A percentile compares a stretch with the other conserved stretches of the same genome.
Evolutionary conservation across 345 rosid genomes (phyloP).

Genomic region (Camelina neglecta): DNA sequence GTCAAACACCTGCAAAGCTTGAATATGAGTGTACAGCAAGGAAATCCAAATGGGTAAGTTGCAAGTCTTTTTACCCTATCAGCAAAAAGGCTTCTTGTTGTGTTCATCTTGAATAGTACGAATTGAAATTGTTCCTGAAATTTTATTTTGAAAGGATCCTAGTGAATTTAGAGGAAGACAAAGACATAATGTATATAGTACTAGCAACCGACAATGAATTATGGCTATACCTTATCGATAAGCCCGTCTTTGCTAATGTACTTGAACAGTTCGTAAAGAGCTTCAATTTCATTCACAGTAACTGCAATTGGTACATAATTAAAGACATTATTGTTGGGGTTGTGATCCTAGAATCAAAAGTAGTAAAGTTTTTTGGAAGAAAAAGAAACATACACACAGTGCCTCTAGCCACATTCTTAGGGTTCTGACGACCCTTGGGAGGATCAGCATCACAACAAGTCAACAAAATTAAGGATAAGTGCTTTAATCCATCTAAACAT

Average conservation of each 20-base stretch:
- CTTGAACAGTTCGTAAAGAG: constrained; percentile 83
- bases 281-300: constrained; percentile 89
- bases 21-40: constrained; percentile 25
- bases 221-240: constrained; percentile 69
- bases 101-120: constrained; percentile 61
- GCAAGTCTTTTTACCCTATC: constrained; percentile 53
- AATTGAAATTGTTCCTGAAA: constrained; percentile 66
- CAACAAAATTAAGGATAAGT: constrained; percentile 50
- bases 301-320: constrained; percentile 51
- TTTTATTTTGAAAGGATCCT: neutral
- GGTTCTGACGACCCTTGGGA: constrained; percentile 60
- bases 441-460: constrained; percentile 67
- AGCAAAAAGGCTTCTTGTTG: constrained; percentile 62
- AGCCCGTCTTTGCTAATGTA: constrained; percentile 79
- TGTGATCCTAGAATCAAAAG: neutral
- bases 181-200: neutral
- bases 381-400: constrained; percentile 65
- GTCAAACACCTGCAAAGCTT: constrained; percentile 70
- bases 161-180: neutral
- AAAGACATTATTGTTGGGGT: constrained; percentile 7
- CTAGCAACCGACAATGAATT: neutral
- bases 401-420: constrained; percentile 69
- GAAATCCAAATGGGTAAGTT: neutral
- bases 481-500: constrained; percentile 65
- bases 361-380: neutral